These are phyloP conservation scores for Isoetes taiwanensis DNA, from an alignment of 75 land plant species.

Conservation along the genomic window DNA sequence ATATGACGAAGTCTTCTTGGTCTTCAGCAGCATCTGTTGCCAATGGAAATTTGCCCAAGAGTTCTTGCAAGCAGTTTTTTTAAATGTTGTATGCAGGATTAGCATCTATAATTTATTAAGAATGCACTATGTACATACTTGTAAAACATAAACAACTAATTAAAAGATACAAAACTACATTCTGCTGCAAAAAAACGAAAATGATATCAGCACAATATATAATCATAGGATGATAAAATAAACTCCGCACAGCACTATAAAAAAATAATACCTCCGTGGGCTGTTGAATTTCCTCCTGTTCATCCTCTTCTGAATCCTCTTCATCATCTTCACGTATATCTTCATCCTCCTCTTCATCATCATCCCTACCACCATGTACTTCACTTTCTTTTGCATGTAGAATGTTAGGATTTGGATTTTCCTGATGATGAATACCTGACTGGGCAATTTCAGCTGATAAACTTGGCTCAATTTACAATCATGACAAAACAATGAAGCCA, in stretches of 20 bases:
- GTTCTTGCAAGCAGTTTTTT: slow-evolving; percentile 44
- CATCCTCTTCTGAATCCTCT: slow-evolving; percentile 18
- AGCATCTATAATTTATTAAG: too few species aligned
- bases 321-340: slow-evolving; percentile 11
- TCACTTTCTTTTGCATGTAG: background rate
- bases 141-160: background rate
- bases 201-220: too few species aligned
- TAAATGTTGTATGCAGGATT: slow-evolving; percentile 28
- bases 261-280: too few species aligned
- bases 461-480: background rate
- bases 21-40: slow-evolving; percentile 1
- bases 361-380: background rate
- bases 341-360: background rate
- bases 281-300: slow-evolving; percentile 18
- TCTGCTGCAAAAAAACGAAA: too few species aligned
- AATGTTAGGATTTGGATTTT: slow-evolving; percentile 1
- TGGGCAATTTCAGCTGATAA: slow-evolving; percentile 1
- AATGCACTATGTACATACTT: slow-evolving; percentile 14
- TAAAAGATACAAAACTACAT: background rate
- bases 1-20: slow-evolving; percentile 42
- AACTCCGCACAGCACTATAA: too few species aligned
- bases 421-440: background rate
- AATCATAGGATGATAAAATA: too few species aligned
- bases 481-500: background rate
- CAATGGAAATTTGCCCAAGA: slow-evolving; percentile 49